phyloP scores from a whole-genome alignment of 371 early-diverging fungal genomes.

The Polyrhizophydium stewartii region DNA sequence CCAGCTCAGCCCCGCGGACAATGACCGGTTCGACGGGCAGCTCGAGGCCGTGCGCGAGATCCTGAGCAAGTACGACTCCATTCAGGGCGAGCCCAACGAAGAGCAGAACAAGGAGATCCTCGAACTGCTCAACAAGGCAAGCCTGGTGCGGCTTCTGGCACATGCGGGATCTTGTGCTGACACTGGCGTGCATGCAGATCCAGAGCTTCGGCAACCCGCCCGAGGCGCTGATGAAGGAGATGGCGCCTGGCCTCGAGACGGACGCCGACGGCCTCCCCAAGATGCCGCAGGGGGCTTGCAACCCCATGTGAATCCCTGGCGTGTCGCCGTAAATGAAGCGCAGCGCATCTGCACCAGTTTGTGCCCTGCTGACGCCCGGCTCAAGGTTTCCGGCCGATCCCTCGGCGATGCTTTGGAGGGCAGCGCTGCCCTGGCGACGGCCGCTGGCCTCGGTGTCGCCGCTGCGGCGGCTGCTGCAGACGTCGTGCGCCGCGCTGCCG shows the following conservation, averaged over 20 bases:
- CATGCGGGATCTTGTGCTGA: background rate
- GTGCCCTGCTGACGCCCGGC: too few species aligned
- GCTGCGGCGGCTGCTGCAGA: too few species aligned
- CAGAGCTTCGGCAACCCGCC: slow-evolving; percentile 95
- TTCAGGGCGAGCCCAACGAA: slow-evolving; percentile 45
- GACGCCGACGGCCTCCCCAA: slow-evolving; percentile 71
- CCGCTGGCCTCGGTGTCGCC: too few species aligned
- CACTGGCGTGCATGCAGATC: slow-evolving; percentile 52
- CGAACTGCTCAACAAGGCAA: too few species aligned
- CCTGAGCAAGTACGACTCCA: slow-evolving; percentile 67
- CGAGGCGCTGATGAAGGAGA: slow-evolving; percentile 74
- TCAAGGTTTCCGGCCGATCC: too few species aligned
- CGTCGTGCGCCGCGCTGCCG: too few species aligned
- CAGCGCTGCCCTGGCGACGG: too few species aligned
- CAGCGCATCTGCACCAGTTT: too few species aligned
- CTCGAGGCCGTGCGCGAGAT: slow-evolving; percentile 67
- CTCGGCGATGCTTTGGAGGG: too few species aligned
- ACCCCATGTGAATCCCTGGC: background rate
- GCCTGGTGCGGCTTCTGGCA: too few species aligned
- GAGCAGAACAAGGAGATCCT: slow-evolving; percentile 52
- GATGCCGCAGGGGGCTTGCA: slow-evolving; percentile 35
- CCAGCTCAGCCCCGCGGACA: slow-evolving; percentile 60
- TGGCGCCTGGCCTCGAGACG: slow-evolving; percentile 85
- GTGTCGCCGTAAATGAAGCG: too few species aligned
- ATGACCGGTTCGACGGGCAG: slow-evolving; percentile 71